phyloP scores from a whole-genome alignment of 768 basidiomycete species.

The Cystofilobasidium bisporidii region DNA sequence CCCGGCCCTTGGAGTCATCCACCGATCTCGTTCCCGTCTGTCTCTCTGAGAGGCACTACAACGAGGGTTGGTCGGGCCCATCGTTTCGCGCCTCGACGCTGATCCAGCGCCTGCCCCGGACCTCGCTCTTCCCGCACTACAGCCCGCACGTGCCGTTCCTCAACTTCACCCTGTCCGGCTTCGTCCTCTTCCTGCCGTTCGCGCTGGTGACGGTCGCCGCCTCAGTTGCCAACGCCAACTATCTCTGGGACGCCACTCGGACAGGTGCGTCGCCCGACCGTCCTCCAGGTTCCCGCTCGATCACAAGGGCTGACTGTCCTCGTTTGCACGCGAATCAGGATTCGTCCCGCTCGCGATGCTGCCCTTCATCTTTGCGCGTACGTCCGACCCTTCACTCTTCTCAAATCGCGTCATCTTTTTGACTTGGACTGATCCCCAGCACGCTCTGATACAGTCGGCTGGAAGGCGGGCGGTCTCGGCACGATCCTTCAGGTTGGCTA shows the following conservation, averaged over 20 bases:
- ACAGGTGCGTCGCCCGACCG: background rate
- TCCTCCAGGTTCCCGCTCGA: background rate
- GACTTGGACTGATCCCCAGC: too few relatives aligned
- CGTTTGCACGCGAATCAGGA: background rate
- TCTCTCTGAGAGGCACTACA: background rate
- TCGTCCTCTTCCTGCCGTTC: background rate
- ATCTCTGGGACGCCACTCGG: background rate
- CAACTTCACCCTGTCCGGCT: background rate
- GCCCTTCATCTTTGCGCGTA: constrained; percentile 8
- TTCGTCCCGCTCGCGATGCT: constrained; percentile 13
- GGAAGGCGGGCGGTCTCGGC: constrained; percentile 30
- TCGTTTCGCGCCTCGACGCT: background rate
- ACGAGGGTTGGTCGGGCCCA: background rate
- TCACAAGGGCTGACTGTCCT: background rate
- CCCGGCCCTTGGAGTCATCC: background rate
- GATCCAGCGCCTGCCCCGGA: background rate
- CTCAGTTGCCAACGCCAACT: background rate
- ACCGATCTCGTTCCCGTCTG: background rate
- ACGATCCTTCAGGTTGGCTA: constrained; percentile 31
- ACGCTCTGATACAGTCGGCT: constrained; percentile 10
- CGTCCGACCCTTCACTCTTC: background rate
- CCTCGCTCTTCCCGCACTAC: background rate
- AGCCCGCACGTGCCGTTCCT: background rate
- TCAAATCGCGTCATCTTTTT: background rate
- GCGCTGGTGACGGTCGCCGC: background rate